Base-by-base conservation (phyloP, 352 stramenopile genomes). In the Globisporangium ultimum region DNA sequence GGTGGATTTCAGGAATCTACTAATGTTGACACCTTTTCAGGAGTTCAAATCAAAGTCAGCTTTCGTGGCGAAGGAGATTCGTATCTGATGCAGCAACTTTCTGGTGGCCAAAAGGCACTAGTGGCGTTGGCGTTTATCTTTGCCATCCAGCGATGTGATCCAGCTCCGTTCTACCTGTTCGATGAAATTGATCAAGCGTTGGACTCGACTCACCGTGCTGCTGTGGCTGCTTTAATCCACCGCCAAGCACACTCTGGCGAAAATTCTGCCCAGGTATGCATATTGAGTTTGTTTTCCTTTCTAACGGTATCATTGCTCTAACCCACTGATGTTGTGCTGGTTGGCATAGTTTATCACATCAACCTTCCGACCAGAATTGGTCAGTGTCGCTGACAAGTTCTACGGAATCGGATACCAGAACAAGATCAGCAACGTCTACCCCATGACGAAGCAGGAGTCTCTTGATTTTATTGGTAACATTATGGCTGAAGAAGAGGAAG, bases 101-200 rank as follows among this genome's bases (percentile, higher is more conserved):
- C 96, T 14, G 98, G 98, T 45, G 98, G 98, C 4, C 98, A 99
- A 71, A 99, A 99, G 69, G 95, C 98, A 2, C 79, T 99, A 41
- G 97, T 99, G 14, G 97, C 97, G 5, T 82, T 99, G 38, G 97
- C 97, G n/a, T 97, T 99, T 61, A 99, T 99, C 61, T 99, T 99
- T 74, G 96, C 98, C 4, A 99, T 99, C 55, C 90, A 98, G 70
- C 88, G 97, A 38, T 99, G 97, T 60, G 97, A 99, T 67, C 98
- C 98, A 55, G 97, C 97, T 45, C 98, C 98, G 8, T 99, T 99
- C 76, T 99, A 99, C 70, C 84, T 99, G 36, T 99, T 99, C 71
- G 98, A 99, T 72, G 98, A 99, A 67, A 97, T 99, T 48, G 98
- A 99, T 66, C 95, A 99, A 77, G 97, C 98, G 17, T 76, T 99